Evolutionary conservation across 768 basidiomycete genomes (phyloP), one percentile per base, ranked within the genome.

Genomic region (Exidia glandulosa): DNA sequence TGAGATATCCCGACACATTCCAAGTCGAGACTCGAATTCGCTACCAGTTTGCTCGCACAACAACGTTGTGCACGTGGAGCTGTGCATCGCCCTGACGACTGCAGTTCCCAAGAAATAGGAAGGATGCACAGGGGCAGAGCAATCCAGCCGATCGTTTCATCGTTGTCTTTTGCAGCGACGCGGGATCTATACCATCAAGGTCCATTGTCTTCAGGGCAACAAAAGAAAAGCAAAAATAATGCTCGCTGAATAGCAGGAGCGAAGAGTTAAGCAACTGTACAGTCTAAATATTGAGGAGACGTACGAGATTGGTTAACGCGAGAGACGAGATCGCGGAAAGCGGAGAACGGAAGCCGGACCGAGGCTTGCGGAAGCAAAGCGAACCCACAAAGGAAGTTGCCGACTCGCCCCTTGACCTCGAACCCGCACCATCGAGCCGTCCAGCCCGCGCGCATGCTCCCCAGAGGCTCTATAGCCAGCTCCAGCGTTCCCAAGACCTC

Each of bases 111-210:
- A 62, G 14, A 27, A 32, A 60, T 12, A 45, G 19, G 9, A 12
- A 2, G 65, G 14, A 68, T 66, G 5, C 9, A 45, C 41, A 45
- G 19, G n/a, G n/a, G n/a, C 41, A 19, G 41, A 19, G 23, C 41
- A 45, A 45, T 45, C 6, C 10, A 23, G 41, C 41, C 0, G 41
- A 23, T 12, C 41, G 41, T 45, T 45, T 45, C 41, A 45, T 45
- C 41, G 41, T 45, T 45, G 41, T 45, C 23, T 23, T 45, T 45
- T 45, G 16, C 10, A 45, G 16, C 41, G 6, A 23, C 41, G 23
- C 41, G 41, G 16, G 41, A 0, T 45, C 41, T 45, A 45, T 45
- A 6, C 41, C 9, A 23, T 36, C 34, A 16, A 16, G 34, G 16
- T 7, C 34, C 19, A 45, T 45, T 45, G 10, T 45, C 41, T 23